A percentile compares a stretch with the other conserved stretches of the same genome.
Evolutionary conservation across 768 basidiomycete genomes (phyloP).

Genomic region (Butyriboletus loyo): DNA sequence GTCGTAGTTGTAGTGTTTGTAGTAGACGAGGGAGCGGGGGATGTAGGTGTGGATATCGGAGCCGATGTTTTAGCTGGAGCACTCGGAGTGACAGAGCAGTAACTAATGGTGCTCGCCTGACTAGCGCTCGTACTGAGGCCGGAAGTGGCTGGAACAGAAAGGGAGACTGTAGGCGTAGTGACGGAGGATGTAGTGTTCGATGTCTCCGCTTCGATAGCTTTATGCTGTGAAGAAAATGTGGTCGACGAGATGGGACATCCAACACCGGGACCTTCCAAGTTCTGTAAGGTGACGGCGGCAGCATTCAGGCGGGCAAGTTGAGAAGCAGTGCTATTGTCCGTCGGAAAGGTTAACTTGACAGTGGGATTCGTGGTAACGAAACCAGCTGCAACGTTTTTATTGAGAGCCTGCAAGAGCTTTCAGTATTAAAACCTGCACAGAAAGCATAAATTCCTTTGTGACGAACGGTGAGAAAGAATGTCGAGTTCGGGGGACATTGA

Average conservation of each 20-base stretch:
- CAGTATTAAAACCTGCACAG: background rate
- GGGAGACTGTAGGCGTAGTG: background rate
- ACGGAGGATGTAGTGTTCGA: background rate
- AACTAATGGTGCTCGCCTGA: background rate
- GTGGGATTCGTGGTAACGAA: conserved; percentile 63
- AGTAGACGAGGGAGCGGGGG: background rate
- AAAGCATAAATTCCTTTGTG: background rate
- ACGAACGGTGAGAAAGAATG: conserved; percentile 48
- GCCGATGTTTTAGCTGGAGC: background rate
- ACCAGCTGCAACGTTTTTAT: conserved; percentile 57
- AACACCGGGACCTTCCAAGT: conserved; percentile 60
- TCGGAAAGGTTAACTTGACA: conserved; percentile 59
- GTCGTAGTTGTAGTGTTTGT: conserved; percentile 1
- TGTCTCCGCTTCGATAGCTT: conserved; percentile 23
- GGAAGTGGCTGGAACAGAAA: background rate
- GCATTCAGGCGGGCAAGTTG: conserved; percentile 57
- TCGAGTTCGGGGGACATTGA: conserved; percentile 56
- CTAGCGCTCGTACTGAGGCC: background rate
- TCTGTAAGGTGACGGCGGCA: conserved; percentile 67
- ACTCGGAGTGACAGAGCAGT: background rate
- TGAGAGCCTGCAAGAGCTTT: conserved; percentile 35
- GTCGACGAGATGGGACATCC: conserved; percentile 69
- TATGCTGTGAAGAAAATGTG: conserved; percentile 46
- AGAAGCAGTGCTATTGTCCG: conserved; percentile 50
- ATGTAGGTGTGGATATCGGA: background rate